phyloP scores from a whole-genome alignment of 1,139 yeast genomes.

The Suhomyces ambrosiae region DNA sequence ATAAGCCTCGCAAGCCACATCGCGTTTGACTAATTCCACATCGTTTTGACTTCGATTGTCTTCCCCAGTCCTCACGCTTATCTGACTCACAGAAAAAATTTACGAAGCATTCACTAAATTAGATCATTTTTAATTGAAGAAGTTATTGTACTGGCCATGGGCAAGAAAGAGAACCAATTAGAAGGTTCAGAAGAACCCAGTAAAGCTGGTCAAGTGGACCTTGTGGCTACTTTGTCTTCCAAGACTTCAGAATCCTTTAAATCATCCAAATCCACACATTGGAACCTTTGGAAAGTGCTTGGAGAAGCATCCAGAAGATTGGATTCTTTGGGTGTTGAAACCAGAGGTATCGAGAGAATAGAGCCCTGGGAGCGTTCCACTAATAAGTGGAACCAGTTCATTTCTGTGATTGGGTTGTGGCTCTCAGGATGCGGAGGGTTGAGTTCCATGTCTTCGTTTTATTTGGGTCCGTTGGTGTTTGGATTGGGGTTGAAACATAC shows the following conservation, averaged over 20 bases:
- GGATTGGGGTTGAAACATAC: constrained; percentile 67
- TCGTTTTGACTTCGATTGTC: not conserved
- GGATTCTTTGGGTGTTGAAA: constrained; percentile 62
- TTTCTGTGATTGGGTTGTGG: constrained; percentile 77
- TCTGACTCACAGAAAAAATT: constrained; percentile 1
- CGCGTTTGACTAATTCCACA: too few relatives aligned
- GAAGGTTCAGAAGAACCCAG: not conserved
- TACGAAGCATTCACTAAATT: constrained; percentile 2
- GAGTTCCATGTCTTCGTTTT: constrained; percentile 80
- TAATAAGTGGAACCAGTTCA: constrained; percentile 48
- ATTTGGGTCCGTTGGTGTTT: constrained; percentile 70
- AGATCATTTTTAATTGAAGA: not conserved
- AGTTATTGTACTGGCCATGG: too few relatives aligned
- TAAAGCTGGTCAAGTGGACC: not conserved
- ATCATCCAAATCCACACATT: constrained; percentile 1
- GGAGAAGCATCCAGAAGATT: constrained; percentile 26
- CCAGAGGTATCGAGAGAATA: constrained; percentile 80
- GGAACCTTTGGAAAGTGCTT: constrained; percentile 8
- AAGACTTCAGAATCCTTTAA: constrained; percentile 1
- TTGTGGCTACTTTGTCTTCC: not conserved
- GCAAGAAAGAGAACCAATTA: constrained; percentile 1
- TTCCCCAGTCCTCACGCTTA: not conserved
- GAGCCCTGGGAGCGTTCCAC: constrained; percentile 67
- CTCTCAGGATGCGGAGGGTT: constrained; percentile 81
- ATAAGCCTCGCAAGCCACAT: too few relatives aligned